Conservation (phyloP, 768 basidiomycete species). For the Steccherinum ochraceum region DNA sequence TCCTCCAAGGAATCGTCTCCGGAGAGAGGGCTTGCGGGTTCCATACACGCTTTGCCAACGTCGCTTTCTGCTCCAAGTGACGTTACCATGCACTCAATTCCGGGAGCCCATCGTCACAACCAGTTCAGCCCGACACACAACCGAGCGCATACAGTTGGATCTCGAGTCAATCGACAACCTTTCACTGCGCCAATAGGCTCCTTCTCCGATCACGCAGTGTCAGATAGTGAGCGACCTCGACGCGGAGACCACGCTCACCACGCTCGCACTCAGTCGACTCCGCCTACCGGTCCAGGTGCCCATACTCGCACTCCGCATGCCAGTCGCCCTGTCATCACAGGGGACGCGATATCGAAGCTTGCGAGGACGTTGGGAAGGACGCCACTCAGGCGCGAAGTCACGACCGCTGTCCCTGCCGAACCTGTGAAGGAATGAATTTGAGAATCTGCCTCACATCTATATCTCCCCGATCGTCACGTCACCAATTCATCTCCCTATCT, state of each 20-base stretch:
- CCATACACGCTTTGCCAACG: constrained; percentile 46
- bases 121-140: constrained; percentile 36
- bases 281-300: constrained; percentile 37
- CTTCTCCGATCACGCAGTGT: neutral
- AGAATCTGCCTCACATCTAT: neutral
- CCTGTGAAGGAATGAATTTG: constrained; percentile 16
- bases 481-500: too few relatives aligned
- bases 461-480: too few relatives aligned
- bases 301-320: constrained; percentile 36
- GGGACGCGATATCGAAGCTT: constrained; percentile 61
- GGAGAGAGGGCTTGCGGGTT: constrained; percentile 35
- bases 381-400: constrained; percentile 11
- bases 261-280: constrained; percentile 61
- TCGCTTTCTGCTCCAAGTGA: constrained; percentile 34
- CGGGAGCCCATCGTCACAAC: constrained; percentile 15
- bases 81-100: constrained; percentile 24
- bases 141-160: constrained; percentile 53
- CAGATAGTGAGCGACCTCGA: constrained; percentile 25
- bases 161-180: constrained; percentile 31
- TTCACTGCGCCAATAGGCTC: constrained; percentile 21
- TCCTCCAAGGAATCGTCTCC: constrained; percentile 21
- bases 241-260: constrained; percentile 35
- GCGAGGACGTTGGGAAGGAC: constrained; percentile 51
- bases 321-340: constrained; percentile 65
- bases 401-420: constrained; percentile 10